phyloP scores from a whole-genome alignment of 2,329 filamentous ascomycete genomes.

The Epichloe coenophiala region DNA sequence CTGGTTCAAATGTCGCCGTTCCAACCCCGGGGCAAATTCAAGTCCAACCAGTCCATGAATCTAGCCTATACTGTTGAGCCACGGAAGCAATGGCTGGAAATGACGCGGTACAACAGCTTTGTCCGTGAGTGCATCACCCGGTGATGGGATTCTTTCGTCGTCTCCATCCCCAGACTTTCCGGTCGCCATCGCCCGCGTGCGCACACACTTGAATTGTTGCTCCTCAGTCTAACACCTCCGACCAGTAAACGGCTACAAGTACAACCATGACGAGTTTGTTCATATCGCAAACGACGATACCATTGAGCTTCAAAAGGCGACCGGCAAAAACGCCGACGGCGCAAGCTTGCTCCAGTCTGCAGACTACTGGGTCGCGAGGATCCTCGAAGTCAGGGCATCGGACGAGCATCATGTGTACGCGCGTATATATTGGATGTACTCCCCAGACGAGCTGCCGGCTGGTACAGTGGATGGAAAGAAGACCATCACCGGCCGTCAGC shows the following conservation, averaged over 20 bases:
- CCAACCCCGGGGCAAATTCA: conserved; percentile 39
- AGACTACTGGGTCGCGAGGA: conserved; percentile 60
- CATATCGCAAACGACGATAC: conserved; percentile 45
- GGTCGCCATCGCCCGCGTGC: not conserved
- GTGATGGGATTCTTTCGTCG: not conserved
- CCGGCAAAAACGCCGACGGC: conserved; percentile 6
- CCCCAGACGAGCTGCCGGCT: conserved; percentile 53
- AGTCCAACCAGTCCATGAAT: conserved; percentile 39
- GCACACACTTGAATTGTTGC: not conserved
- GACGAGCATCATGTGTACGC: conserved; percentile 65
- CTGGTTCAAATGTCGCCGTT: conserved; percentile 41
- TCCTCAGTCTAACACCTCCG: not conserved
- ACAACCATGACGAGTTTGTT: conserved; percentile 44
- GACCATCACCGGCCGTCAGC: conserved; percentile 39
- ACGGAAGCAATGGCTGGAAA: conserved; percentile 39
- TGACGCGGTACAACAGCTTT: conserved; percentile 49
- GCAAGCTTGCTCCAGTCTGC: conserved; percentile 17
- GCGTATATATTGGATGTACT: conserved; percentile 64
- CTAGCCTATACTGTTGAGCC: conserved; percentile 41
- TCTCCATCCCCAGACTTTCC: not conserved
- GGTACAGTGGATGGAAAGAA: conserved; percentile 41
- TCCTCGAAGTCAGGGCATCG: conserved; percentile 62
- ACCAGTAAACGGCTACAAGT: conserved; percentile 43
- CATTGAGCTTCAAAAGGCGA: conserved; percentile 34
- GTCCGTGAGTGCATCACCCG: conserved; percentile 32